These are phyloP conservation scores for Melanopsichium pennsylvanicum DNA, from an alignment of 1,284 basidiomycete species.

Conservation along the genomic window DNA sequence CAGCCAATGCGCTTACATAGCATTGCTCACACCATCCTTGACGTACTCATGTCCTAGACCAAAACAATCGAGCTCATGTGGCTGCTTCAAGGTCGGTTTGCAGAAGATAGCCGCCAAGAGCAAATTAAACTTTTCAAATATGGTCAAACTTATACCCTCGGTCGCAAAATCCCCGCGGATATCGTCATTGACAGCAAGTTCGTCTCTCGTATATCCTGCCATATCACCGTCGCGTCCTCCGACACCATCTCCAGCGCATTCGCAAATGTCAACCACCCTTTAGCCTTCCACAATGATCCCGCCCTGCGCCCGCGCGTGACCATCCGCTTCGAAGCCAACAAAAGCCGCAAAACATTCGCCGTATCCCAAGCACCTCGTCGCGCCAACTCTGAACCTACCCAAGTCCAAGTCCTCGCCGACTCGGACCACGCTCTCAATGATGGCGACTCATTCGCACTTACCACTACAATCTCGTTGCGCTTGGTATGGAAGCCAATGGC, in stretches of 20 bases:
- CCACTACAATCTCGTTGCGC: constrained; percentile 38
- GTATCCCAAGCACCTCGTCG: constrained; percentile 12
- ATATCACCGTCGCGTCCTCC: constrained; percentile 29
- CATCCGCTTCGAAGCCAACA: constrained; percentile 47
- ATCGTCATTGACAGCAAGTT: constrained; percentile 55
- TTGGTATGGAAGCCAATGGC: constrained; percentile 39
- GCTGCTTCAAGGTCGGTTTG: constrained; percentile 48
- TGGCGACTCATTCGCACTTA: constrained; percentile 38
- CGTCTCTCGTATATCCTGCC: constrained; percentile 40
- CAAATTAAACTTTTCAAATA: constrained; percentile 49
- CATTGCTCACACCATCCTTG: too few relatives aligned
- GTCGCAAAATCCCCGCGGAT: constrained; percentile 55
- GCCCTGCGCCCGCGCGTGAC: constrained; percentile 33
- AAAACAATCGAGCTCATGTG: constrained; percentile 25
- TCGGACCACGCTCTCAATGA: constrained; percentile 20
- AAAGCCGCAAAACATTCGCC: constrained; percentile 37
- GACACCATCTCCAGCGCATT: constrained; percentile 8
- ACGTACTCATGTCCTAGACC: too few relatives aligned
- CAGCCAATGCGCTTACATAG: too few relatives aligned
- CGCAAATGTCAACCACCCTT: constrained; percentile 10
- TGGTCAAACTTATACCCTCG: constrained; percentile 48
- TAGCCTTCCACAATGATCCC: constrained; percentile 17
- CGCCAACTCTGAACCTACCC: constrained; percentile 6
- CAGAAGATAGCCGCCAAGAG: constrained; percentile 38
- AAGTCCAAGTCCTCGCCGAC: constrained; percentile 27